A percentile compares a stretch with the other conserved stretches of the same genome.
These are phyloP conservation scores for Rhodotorula sphaerocarpa DNA, from an alignment of 768 basidiomycete genomes.

Conservation along the genomic window DNA sequence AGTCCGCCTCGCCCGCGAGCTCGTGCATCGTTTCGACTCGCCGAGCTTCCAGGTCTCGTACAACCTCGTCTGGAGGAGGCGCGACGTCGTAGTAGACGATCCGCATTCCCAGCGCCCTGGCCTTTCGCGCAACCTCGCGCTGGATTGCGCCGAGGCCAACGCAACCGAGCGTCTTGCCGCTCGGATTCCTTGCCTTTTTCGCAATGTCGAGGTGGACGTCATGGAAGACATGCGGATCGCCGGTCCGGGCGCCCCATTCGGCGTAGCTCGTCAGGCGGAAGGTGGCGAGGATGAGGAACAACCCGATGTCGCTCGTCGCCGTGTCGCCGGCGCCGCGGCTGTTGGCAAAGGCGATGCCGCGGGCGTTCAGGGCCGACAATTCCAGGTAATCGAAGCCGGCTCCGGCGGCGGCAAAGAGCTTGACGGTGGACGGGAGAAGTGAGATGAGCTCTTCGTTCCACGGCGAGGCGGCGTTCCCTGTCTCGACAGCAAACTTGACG, in stretches of 20 bases:
- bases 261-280: conserved; percentile 1
- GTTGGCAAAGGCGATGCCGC: conserved; percentile 9
- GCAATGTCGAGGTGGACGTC: conserved; percentile 1
- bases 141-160: conserved; percentile 10
- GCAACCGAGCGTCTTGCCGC: background rate
- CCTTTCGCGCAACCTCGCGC: background rate
- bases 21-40: background rate
- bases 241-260: background rate
- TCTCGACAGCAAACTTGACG: conserved; percentile 12
- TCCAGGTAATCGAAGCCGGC: conserved; percentile 9
- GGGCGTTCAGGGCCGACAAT: background rate
- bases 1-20: background rate
- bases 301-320: conserved; percentile 3
- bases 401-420: conserved; percentile 4
- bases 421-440: conserved; percentile 8
- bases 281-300: conserved; percentile 8
- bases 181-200: background rate
- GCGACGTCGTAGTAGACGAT: conserved; percentile 4
- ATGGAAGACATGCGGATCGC: background rate
- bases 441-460: conserved; percentile 16
- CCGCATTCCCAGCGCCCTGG: background rate
- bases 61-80: background rate
- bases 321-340: conserved; percentile 4
- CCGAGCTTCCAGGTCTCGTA: background rate
- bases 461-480: background rate